These are phyloP conservation scores for Coemansia asiatica DNA, from an alignment of 192 early-diverging fungal species.

Conservation along the genomic window DNA sequence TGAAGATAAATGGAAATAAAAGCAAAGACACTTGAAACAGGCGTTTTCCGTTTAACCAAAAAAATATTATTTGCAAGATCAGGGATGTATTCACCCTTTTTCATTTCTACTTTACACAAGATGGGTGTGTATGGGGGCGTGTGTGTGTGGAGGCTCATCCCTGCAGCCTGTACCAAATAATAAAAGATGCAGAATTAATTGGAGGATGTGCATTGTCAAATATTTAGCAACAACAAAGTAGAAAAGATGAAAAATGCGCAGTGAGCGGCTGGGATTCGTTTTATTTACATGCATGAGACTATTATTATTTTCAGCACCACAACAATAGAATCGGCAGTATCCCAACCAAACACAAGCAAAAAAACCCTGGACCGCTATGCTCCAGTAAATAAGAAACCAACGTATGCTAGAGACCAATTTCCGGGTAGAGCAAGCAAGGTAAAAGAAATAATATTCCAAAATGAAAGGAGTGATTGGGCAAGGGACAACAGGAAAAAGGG, in stretches of 20 bases:
- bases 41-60: no score
- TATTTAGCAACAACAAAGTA: neutral
- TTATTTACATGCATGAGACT: neutral
- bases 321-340: no score
- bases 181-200: neutral
- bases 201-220: neutral
- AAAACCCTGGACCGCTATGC: neutral
- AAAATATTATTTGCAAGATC: neutral
- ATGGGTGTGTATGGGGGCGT: no score
- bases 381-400: neutral
- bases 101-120: neutral
- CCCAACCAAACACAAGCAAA: neutral
- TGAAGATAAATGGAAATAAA: no score
- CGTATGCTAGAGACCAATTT: neutral
- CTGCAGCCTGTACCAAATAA: constrained; percentile 1
- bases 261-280: neutral
- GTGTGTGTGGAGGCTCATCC: neutral
- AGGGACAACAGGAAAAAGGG: neutral
- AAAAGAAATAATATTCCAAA: neutral
- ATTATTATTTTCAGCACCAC: neutral
- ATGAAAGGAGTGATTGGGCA: neutral
- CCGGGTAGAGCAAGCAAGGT: no score
- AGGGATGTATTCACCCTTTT: no score
- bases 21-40: no score
- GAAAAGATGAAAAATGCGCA: neutral